These are phyloP conservation scores for Wickerhamiella cacticola DNA, from an alignment of 805 yeast species.

Conservation along the genomic window DNA sequence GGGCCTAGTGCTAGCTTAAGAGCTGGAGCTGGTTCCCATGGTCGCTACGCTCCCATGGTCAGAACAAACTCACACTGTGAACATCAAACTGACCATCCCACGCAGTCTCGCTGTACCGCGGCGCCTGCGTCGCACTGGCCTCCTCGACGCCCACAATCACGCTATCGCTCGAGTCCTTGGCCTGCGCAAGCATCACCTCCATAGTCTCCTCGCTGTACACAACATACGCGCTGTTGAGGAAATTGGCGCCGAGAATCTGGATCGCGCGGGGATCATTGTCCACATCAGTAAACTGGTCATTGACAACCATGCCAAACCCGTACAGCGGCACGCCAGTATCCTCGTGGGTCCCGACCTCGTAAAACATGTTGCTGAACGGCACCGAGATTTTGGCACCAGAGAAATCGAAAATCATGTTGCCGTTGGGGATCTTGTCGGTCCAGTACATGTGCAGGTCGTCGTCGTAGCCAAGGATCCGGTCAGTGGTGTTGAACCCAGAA, in stretches of 20 bases:
- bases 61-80: neutral
- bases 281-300: neutral
- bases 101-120: conserved; percentile 11
- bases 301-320: neutral
- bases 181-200: conserved; percentile 3
- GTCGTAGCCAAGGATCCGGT: conserved; percentile 28
- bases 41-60: no score
- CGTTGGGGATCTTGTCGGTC: neutral
- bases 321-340: neutral
- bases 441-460: neutral
- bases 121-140: conserved; percentile 24
- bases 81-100: neutral
- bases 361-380: conserved; percentile 22
- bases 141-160: conserved; percentile 19
- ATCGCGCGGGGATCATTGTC: conserved; percentile 6
- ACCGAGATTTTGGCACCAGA: conserved; percentile 19
- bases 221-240: conserved; percentile 40
- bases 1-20: no score
- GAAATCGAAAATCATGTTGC: conserved; percentile 15
- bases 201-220: conserved; percentile 5
- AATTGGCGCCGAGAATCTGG: conserved; percentile 48
- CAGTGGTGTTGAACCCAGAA: conserved; percentile 16
- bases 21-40: no score
- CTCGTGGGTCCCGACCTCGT: no score
- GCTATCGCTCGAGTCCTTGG: neutral